Evolutionary conservation across 305 asterid genomes (phyloP), one percentile per base, ranked within the genome.

Genomic region (Ilex paraguariensis): DNA sequence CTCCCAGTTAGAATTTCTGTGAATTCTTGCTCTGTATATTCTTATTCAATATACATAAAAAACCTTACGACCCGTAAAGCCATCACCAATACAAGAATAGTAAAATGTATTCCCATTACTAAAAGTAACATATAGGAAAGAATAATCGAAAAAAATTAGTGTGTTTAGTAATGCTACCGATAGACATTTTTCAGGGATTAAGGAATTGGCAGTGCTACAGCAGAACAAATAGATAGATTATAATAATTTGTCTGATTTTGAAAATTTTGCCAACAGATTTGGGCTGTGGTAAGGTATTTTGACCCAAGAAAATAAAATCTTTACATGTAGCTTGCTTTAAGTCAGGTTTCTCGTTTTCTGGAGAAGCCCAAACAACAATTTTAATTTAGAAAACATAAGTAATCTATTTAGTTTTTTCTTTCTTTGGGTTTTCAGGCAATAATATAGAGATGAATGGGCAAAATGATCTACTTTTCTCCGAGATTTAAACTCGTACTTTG

Each of bases 1-100:
- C 82, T 77, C 70, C 86, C 83, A 70, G 90, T 84, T 78, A 75
- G 79, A 70, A 60, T 73, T 78, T 73, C 61, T 39, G 49, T 64
- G 65, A 60, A 70, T 73, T 76, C 11, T 49, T 49, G 11, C 53
- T 49, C 44, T 74, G 62, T 59, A 54, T 70, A 13, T 58, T 28
- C 30, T 63, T 62, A 61, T 44, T 59, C 45, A 68, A 58, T 54
- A 61, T 70, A 56, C 36, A 50, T 61, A 50, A 66, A 5, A 40
- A 17, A 62, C 30, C 30, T 40, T 64, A 62, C 65, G 31, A 73
- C 73, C 66, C 21, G 39, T 36, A 65, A 16, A 6, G 31, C 5
- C 56, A 10, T 52, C 28, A 52, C 42, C 42, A 36, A 36, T 36
- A 36, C 7, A 36, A 1, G 9, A 36, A 36, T 36, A 36, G 42